These are phyloP conservation scores for Ophiostoma pallidulum DNA, from an alignment of 2,329 filamentous ascomycete species.

Conservation along the genomic window DNA sequence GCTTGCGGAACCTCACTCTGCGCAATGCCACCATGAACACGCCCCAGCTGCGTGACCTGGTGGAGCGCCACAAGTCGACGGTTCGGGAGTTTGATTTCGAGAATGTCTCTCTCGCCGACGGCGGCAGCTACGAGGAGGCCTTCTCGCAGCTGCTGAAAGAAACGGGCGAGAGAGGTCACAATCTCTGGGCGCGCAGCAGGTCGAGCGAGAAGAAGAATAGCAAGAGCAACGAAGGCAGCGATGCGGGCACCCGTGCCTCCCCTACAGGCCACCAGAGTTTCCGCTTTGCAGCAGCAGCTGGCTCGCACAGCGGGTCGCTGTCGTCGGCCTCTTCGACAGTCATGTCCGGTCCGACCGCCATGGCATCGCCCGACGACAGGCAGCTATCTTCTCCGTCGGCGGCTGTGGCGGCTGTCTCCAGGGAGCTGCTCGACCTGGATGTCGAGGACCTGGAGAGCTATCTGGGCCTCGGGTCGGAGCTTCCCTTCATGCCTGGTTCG, in stretches of 20 bases:
- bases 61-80: constrained; percentile 55
- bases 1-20: constrained; percentile 58
- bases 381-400: constrained; percentile 40
- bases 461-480: constrained; percentile 12
- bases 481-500: not conserved
- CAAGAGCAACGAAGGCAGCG: not conserved
- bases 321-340: constrained; percentile 7
- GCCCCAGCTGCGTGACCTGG: constrained; percentile 59
- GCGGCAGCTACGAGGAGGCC: constrained; percentile 72
- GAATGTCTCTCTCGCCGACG: constrained; percentile 57
- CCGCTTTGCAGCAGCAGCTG: constrained; percentile 17
- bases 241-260: not conserved
- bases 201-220: constrained; percentile 12
- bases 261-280: constrained; percentile 17
- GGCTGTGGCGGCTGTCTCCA: constrained; percentile 44
- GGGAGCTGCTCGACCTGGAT: constrained; percentile 36
- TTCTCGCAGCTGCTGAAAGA: constrained; percentile 58
- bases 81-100: constrained; percentile 75
- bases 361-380: constrained; percentile 22
- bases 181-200: constrained; percentile 31
- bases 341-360: constrained; percentile 1
- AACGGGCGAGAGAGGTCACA: constrained; percentile 29
- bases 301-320: constrained; percentile 14
- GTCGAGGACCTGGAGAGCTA: constrained; percentile 30
- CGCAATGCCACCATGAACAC: constrained; percentile 65